Conservation (phyloP, 2,329 filamentous ascomycete genomes). For the Microsporum ferrugineum region DNA sequence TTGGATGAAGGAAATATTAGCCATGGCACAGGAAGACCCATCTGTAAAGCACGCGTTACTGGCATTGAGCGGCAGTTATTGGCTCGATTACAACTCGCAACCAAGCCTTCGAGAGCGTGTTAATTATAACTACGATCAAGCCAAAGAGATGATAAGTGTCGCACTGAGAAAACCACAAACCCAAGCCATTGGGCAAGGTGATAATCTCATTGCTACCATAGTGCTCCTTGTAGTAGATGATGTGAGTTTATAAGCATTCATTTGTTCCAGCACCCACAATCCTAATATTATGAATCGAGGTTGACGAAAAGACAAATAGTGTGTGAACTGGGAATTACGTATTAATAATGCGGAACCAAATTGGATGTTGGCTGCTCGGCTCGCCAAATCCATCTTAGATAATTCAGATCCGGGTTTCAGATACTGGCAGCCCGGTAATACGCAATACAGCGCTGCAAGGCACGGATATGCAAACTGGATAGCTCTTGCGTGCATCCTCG, state of each 20-base stretch:
- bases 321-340: conserved; percentile 5
- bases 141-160: not conserved
- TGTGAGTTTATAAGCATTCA: not conserved
- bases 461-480: not conserved
- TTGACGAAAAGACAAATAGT: not conserved
- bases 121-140: not conserved
- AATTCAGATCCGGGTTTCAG: not conserved
- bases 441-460: not conserved
- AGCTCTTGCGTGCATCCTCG: conserved; percentile 2
- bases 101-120: not conserved
- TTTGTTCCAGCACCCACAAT: not conserved
- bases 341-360: not conserved
- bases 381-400: conserved; percentile 2
- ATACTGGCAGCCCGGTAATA: not conserved
- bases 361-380: not conserved
- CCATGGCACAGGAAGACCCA: conserved; percentile 6
- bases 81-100: conserved; percentile 9
- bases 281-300: not conserved
- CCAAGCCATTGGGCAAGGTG: not conserved
- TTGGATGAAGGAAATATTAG: conserved; percentile 8
- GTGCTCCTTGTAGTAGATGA: conserved; percentile 3
- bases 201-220: not conserved
- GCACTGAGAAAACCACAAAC: not conserved
- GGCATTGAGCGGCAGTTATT: conserved; percentile 9
- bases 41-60: conserved; percentile 11